phyloP scores from a whole-genome alignment of 2,329 filamentous ascomycete genomes.

The Juglanconis juglandina region DNA sequence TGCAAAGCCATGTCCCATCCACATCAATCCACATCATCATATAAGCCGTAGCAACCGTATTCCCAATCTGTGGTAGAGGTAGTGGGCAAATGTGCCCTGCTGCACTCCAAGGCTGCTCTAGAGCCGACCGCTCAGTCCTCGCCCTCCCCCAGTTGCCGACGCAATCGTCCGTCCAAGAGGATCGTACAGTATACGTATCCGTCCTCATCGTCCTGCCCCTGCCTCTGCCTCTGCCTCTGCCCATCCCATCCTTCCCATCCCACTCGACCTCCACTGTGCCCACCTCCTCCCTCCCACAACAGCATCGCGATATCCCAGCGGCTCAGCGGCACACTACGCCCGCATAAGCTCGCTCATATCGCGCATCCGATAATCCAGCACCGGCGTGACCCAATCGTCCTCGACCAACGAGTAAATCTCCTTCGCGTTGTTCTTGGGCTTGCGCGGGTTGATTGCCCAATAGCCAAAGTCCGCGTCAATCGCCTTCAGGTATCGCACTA shows the following conservation, averaged over 20 bases:
- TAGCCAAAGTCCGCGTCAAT: conserved; percentile 66
- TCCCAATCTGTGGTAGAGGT: too few relatives aligned
- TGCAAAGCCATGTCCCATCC: not conserved
- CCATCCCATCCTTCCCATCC: not conserved
- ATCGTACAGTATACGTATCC: too few relatives aligned
- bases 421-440: conserved; percentile 52
- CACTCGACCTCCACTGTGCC: not conserved
- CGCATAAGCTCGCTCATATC: conserved; percentile 56
- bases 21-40: not conserved
- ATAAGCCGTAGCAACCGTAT: not conserved
- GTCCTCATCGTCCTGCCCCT: too few relatives aligned
- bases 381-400: conserved; percentile 62
- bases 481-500: conserved; percentile 55
- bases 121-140: too few relatives aligned
- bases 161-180: too few relatives aligned
- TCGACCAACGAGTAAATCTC: conserved; percentile 61
- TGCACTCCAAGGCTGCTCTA: too few relatives aligned
- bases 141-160: too few relatives aligned
- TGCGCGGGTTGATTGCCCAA: conserved; percentile 67
- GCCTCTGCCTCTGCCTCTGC: too few relatives aligned
- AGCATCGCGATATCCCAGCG: not conserved
- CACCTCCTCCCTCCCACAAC: not conserved
- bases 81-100: too few relatives aligned
- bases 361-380: conserved; percentile 60
- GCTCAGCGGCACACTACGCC: conserved; percentile 15